Evolutionary conservation across 305 asterid genomes (phyloP).

Genomic region (Fraxinus nigra): DNA sequence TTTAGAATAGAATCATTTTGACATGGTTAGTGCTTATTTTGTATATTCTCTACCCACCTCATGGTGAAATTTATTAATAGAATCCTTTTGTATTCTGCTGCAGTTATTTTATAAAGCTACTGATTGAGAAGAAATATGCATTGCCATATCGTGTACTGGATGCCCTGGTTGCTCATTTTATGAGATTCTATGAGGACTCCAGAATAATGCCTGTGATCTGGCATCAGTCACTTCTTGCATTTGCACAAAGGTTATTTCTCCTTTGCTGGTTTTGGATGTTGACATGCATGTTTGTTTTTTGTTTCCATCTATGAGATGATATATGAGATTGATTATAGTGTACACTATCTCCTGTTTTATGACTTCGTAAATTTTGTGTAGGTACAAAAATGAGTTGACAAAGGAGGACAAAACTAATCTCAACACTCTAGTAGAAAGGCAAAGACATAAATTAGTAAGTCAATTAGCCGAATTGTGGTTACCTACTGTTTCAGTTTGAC

Average conservation of each 20-base stretch:
- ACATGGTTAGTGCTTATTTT: background rate
- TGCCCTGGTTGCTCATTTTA: slow-evolving; percentile 85
- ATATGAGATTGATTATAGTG: background rate
- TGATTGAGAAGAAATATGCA: slow-evolving; percentile 93
- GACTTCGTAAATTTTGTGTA: slow-evolving; percentile 20
- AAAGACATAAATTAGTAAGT: slow-evolving; percentile 79
- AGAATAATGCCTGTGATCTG: slow-evolving; percentile 95
- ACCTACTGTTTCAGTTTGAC: background rate
- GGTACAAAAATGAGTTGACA: slow-evolving; percentile 82
- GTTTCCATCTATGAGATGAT: background rate
- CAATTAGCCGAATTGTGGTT: slow-evolving; percentile 5
- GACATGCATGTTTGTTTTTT: background rate
- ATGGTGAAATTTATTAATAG: background rate
- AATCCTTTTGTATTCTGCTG: slow-evolving; percentile 21
- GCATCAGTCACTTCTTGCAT: slow-evolving; percentile 96
- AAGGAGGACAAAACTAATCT: slow-evolving; percentile 77
- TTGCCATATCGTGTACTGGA: slow-evolving; percentile 93
- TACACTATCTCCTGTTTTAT: background rate
- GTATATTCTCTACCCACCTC: background rate
- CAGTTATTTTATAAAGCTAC: slow-evolving; percentile 72
- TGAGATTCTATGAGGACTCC: slow-evolving; percentile 69
- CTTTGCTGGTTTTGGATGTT: background rate
- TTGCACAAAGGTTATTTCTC: slow-evolving; percentile 69
- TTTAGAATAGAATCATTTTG: background rate
- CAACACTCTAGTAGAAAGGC: slow-evolving; percentile 59